These are phyloP conservation scores for Dicorynia guianensis DNA, from an alignment of 306 rosid genomes.

Conservation along the genomic window DNA sequence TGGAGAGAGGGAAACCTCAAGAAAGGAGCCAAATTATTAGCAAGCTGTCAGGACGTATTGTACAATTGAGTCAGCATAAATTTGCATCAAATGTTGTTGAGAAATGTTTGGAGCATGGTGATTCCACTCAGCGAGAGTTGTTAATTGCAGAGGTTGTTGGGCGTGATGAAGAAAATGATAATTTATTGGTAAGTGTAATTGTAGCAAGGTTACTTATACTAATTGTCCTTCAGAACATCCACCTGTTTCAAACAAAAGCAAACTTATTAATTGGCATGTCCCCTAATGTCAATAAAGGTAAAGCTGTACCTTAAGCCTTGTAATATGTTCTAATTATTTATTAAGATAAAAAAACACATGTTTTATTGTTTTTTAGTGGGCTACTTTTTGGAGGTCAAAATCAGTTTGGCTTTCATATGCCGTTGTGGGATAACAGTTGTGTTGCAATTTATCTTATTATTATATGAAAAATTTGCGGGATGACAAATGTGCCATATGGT, in stretches of 20 bases:
- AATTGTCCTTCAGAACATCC: neutral
- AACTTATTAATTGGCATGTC: neutral
- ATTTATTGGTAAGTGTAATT: constrained; percentile 49
- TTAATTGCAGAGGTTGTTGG: constrained; percentile 50
- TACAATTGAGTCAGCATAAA: constrained; percentile 71
- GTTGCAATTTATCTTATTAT: no score
- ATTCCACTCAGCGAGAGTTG: constrained; percentile 42
- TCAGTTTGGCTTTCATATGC: no score
- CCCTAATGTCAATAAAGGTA: no score
- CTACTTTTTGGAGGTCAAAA: no score
- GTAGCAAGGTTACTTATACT: neutral
- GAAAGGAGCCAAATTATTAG: constrained; percentile 76
- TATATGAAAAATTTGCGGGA: no score
- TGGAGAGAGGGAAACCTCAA: constrained; percentile 73
- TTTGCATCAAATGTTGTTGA: constrained; percentile 60
- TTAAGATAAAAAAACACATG: no score
- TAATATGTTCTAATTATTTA: no score
- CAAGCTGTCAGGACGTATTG: constrained; percentile 70
- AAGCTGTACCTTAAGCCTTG: no score
- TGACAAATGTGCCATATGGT: no score
- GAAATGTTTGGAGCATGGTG: constrained; percentile 57
- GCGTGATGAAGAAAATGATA: constrained; percentile 52
- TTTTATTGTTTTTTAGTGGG: no score
- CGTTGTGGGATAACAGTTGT: no score
- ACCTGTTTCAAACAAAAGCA: neutral